Evolutionary conservation across 768 basidiomycete genomes (phyloP), one percentile per base, ranked within the genome.

Genomic region (Tephrocybe sp.): DNA sequence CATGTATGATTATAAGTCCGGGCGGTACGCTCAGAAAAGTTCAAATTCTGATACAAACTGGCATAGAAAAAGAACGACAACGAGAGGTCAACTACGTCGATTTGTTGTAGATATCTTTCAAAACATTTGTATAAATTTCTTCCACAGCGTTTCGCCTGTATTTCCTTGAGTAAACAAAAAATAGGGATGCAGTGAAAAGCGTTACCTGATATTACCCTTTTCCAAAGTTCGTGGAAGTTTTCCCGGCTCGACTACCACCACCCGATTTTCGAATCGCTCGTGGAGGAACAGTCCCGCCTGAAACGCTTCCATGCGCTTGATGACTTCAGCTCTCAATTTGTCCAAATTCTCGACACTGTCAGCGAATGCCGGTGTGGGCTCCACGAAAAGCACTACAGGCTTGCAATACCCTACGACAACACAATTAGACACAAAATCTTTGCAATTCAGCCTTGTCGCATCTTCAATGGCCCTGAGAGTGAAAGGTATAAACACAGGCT

Each of bases 1-100:
- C 1, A 64, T 77, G 7, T 82, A 82, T 38, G 29, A 30, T 30
- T 12, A 30, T n/a, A n/a, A n/a, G n/a, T n/a, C n/a, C n/a, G n/a
- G n/a, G n/a, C n/a, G n/a, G n/a, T n/a, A n/a, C n/a, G n/a, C n/a
- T n/a, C n/a, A n/a, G n/a, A n/a, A n/a, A n/a, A n/a, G n/a, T n/a
- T n/a, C n/a, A n/a, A n/a, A n/a, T n/a, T n/a, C n/a, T n/a, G n/a
- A n/a, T n/a, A n/a, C n/a, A n/a, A n/a, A n/a, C n/a, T n/a, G n/a
- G n/a, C n/a, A n/a, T n/a, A n/a, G n/a, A n/a, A n/a, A n/a, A n/a
- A n/a, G n/a, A n/a, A n/a, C n/a, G n/a, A n/a, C n/a, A n/a, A n/a
- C n/a, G n/a, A n/a, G n/a, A 47, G 19, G 6, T 23, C 21, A 41
- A 25, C 13, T n/a, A n/a, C n/a, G n/a, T n/a, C n/a, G n/a, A n/a